These are phyloP conservation scores for Grosmannia huntii DNA, from an alignment of 2,329 filamentous ascomycete species.

Conservation along the genomic window DNA sequence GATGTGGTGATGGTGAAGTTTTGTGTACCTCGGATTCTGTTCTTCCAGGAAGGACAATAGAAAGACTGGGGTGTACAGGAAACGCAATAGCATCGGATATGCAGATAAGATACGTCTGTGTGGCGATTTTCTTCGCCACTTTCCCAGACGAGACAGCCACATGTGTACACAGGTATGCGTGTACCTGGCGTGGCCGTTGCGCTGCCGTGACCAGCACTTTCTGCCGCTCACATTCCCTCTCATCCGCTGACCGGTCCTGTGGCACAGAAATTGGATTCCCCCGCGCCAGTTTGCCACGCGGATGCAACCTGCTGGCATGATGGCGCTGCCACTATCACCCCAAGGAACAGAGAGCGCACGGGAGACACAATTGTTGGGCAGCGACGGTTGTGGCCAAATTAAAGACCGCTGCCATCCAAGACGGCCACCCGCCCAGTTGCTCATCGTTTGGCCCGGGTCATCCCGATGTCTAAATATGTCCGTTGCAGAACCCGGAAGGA, in stretches of 20 bases:
- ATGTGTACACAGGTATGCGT: not conserved
- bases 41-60: too few relatives aligned
- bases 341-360: not conserved
- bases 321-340: not conserved
- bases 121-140: too few relatives aligned
- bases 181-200: not conserved
- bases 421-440: not conserved
- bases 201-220: not conserved
- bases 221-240: not conserved
- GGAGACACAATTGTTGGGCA: not conserved
- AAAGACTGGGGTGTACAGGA: not conserved
- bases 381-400: not conserved
- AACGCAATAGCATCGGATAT: not conserved
- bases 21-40: too few relatives aligned
- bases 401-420: not conserved
- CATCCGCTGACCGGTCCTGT: not conserved
- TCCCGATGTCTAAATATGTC: not conserved
- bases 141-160: not conserved
- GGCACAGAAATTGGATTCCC: not conserved
- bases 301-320: not conserved
- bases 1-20: not conserved
- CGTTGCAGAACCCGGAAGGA: not conserved
- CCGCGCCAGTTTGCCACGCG: not conserved
- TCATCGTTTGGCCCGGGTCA: not conserved
- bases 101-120: too few relatives aligned